These are phyloP conservation scores for Trifolium subterraneum DNA, from an alignment of 306 rosid genomes.

Conservation along the genomic window DNA sequence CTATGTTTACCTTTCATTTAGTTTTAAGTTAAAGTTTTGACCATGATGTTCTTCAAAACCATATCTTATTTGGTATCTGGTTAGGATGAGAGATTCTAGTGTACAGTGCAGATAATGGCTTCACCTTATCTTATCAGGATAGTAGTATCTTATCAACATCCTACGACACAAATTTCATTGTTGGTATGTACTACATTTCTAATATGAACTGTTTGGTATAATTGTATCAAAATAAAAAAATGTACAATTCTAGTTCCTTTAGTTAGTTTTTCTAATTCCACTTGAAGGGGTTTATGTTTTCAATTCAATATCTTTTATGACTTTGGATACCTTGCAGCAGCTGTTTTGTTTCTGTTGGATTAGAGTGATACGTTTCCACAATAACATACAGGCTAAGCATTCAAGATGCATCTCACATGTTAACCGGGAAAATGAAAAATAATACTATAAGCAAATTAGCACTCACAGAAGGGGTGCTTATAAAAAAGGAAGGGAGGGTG, in stretches of 20 bases:
- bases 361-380: too few species aligned
- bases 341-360: too few species aligned
- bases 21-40: slow-evolving; percentile 48
- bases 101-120: slow-evolving; percentile 43
- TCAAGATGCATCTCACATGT: too few species aligned
- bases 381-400: too few species aligned
- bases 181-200: slow-evolving; percentile 29
- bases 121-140: slow-evolving; percentile 32
- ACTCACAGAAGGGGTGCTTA: too few species aligned
- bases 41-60: slow-evolving; percentile 31
- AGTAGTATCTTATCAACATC: slow-evolving; percentile 26
- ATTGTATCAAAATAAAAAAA: slow-evolving; percentile 6
- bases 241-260: slow-evolving; percentile 25
- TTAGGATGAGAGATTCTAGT: slow-evolving; percentile 46
- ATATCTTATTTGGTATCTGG: slow-evolving; percentile 34
- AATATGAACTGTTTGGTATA: slow-evolving; percentile 36
- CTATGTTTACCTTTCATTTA: slow-evolving; percentile 34
- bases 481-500: too few species aligned
- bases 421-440: too few species aligned
- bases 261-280: neutral
- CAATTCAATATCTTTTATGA: too few species aligned
- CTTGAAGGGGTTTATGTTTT: too few species aligned
- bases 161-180: slow-evolving; percentile 24
- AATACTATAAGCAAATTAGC: too few species aligned
- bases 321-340: too few species aligned